Conservation (phyloP, 2,329 filamentous ascomycete species). For the Curvularia spicifera region DNA sequence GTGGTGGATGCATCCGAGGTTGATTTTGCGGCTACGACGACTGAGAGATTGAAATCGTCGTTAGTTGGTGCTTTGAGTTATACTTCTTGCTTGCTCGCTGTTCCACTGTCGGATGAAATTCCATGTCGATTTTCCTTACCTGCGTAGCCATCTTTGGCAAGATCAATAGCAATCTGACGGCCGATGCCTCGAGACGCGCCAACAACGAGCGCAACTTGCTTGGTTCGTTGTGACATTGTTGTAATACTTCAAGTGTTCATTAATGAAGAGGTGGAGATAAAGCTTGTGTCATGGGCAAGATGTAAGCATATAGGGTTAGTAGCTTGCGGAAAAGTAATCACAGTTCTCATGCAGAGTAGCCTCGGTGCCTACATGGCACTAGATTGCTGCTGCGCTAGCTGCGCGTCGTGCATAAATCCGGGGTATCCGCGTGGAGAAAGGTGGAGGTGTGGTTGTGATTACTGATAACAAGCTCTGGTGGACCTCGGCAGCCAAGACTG, state of each 20-base stretch:
- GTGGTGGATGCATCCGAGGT: slow-evolving; percentile 66
- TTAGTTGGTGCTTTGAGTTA: background rate
- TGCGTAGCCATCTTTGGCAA: slow-evolving; percentile 72
- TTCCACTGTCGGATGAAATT: background rate
- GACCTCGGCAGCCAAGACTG: slow-evolving; percentile 38
- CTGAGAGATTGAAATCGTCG: slow-evolving; percentile 52
- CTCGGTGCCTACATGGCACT: background rate
- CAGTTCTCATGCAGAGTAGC: background rate
- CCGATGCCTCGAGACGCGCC: slow-evolving; percentile 83
- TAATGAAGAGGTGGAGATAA: background rate
- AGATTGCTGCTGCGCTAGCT: background rate
- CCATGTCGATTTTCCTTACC: slow-evolving; percentile 55
- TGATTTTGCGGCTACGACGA: slow-evolving; percentile 79
- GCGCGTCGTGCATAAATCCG: slow-evolving; percentile 5
- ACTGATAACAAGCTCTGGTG: slow-evolving; percentile 23
- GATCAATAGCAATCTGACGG: slow-evolving; percentile 77
- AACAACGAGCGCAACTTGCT: slow-evolving; percentile 71
- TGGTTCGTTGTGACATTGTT: slow-evolving; percentile 12
- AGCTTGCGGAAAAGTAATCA: slow-evolving; percentile 4
- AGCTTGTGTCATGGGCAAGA: background rate
- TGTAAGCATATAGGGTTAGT: background rate
- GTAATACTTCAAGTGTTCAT: slow-evolving; percentile 5
- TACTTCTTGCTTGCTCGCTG: background rate
- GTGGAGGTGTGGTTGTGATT: slow-evolving; percentile 22
- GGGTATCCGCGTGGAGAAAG: slow-evolving; percentile 4